Evolutionary conservation across 345 rosid species (phyloP).

Genomic region (Capsella bursapastoris): DNA sequence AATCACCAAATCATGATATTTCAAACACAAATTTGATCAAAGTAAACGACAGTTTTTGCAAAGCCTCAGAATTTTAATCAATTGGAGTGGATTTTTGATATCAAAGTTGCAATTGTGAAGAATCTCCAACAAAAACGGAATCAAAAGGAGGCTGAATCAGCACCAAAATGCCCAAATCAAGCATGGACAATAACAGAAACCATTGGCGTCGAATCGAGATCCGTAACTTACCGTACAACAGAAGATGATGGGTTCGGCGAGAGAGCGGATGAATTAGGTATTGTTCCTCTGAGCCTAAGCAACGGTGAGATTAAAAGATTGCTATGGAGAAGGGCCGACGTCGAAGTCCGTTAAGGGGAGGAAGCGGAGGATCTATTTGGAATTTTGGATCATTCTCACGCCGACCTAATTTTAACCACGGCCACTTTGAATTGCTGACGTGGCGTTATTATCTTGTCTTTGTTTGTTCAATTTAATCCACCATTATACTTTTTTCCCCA

Average conservation of each 20-base stretch:
- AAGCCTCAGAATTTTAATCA: background rate
- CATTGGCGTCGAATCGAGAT: slow-evolving; percentile 24
- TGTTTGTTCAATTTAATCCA: too few species aligned
- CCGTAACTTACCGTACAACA: slow-evolving; percentile 8
- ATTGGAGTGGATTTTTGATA: background rate
- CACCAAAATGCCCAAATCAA: background rate
- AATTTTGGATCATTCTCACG: too few species aligned
- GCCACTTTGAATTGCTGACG: too few species aligned
- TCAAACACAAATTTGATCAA: background rate
- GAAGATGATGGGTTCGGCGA: slow-evolving; percentile 9
- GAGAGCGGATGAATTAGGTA: slow-evolving; percentile 5
- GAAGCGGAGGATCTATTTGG: background rate
- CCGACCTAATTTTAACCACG: too few species aligned
- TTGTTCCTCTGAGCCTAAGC: background rate
- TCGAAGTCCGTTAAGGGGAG: background rate
- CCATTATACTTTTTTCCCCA: too few species aligned
- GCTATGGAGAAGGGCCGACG: background rate
- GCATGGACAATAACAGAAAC: background rate
- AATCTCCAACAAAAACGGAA: background rate
- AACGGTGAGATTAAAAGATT: background rate
- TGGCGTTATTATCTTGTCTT: too few species aligned
- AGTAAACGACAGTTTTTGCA: background rate
- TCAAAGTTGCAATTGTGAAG: background rate
- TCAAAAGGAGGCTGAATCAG: background rate
- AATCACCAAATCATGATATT: background rate